Evolutionary conservation across 768 basidiomycete species (phyloP), one percentile per base, ranked within the genome.

Genomic region (Mycena alexandri): DNA sequence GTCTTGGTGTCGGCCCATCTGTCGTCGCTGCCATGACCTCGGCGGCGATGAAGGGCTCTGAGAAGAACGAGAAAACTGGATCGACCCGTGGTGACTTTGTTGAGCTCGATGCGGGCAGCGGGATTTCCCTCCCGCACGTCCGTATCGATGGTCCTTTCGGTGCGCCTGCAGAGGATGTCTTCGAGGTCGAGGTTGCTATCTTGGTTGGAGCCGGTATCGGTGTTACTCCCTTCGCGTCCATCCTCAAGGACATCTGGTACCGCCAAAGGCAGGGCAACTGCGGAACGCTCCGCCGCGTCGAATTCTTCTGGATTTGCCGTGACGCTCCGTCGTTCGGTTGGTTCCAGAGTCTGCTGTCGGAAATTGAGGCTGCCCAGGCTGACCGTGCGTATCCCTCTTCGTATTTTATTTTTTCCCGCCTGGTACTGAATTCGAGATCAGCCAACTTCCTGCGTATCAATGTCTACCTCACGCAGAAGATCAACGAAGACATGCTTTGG

Each of bases 301-400:
- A 97, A 73, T 96, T 97, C 79, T 93, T 97, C 82, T 97, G 95
- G 96, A 87, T 94, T 69, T 93, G 91, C 77, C 91, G 93, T 76
- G 93, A 96, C 71, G 89, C 93, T n/a, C 94, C 94, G n/a, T 93
- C 93, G n/a, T 95, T 98, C 74, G 95, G 94, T 73, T 98, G 96
- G 96, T 97, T 98, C 87, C 94, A 96, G 78, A 90, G 86, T 67
- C 81, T 98, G 58, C 84, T 98, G 66, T 91, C 92, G 74, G 91
- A 95, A 76, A 90, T 98, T 51, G 96, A 98, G 77, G 89, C 88
- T 54, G 92, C 93, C 50, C 95, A 96, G 75, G 89, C 89, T 41
- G 93, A 96, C 83, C 93, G 94, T 95, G 75, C 84, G 93, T 85
- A 14, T 25, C 12, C 38, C 47, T 55, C 34, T 36, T n/a, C 38